Evolutionary conservation across 345 rosid genomes (phyloP), one percentile per base, ranked within the genome.

Genomic region (Gossypium arboreum): DNA sequence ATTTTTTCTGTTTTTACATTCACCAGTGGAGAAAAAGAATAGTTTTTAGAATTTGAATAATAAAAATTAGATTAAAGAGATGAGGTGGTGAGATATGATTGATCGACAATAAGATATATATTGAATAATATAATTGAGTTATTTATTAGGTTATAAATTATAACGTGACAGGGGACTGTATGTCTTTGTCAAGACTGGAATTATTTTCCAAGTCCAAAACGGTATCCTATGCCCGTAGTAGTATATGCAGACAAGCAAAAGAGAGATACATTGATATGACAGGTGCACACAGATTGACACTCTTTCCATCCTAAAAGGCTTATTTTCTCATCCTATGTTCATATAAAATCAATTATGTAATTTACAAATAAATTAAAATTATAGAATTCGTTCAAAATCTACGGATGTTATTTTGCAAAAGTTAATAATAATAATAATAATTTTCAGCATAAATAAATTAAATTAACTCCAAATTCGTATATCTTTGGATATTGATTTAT

Each of bases 221-320:
- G 81, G 87, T 63, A 84, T 84, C 87, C 87, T 13, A 84, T 81
- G 87, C 79, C 22, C 39, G 62, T 2, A 69, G 58, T 2, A 34
- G 9, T n/a, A 48, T 56, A 72, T 59, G 64, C 72, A 70, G 81
- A 81, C 84, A 84, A 81, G 50, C 27, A 27, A 12, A 24, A 65
- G 45, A 57, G 72, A 34, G 62, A 66, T 44, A 77, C 59, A 27
- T 34, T 29, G 80, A 79, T 24, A 8, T 44, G 86, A 84, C 83
- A 72, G 78, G 50, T 66, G 62, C 54, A 22, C 67, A 27, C 5
- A 51, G 54, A 41, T 8, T 45, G 61, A 54, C 22, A 5, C 69
- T 2, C 27, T 41, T 43, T 68, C 24, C 27, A 68, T 68, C 73
- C 59, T 48, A 48, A 48, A 17, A 64, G 10, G 70, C 70, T 43